Evolutionary conservation across 495 filamentous ascomycete species (phyloP), one percentile per base, ranked within the genome.

Genomic region (Neurospora pannonica): DNA sequence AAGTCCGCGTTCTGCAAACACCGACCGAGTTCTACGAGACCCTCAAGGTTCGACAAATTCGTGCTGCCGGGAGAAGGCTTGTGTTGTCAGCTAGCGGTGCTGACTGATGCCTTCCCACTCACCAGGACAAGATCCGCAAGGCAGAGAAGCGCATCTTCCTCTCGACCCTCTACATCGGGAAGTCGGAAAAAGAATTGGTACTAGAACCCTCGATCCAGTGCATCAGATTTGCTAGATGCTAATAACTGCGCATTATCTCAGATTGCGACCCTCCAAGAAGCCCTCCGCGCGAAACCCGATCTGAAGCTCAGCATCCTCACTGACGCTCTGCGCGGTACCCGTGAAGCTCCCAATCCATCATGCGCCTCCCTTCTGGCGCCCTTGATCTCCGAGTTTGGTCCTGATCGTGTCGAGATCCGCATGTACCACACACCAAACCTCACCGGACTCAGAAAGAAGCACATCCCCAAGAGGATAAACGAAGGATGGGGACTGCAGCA

Each of bases 401-500:
- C 91, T 31, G 90, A 93, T 2, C 87, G 95, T n/a, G 93, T 98
- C 60, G 94, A 98, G 76, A 89, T 99, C 75, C 91, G 94, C 70
- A 94, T 98, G 94, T 98, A 94, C 81, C 96, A 99, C 83, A 98
- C 97, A 1, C 97, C 96, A 3, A 99, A 98, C 76, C 83, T 99
- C 38, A 97, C 92, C 0, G 97, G 96, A 0, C 75, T 95, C 62
- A 88, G 90, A 69, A 98, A 98, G 85, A 89, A 89, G 77, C 80
- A 92, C 76, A 87, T 98, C 60, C 96, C 96, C 3, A 91, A 89
- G 75, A 88, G 96, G 11, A 94, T 98, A 79, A 99, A 99, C 77
- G 96, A 99, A 81, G 96, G 96, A 42, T 99, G 96, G 95, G 96
- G 96, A 17, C 83, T 99, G 60, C 96, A 99, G 79, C 96, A 99